Evolutionary conservation across 1,139 yeast genomes (phyloP).

Genomic region (Blastobotrys apis): DNA sequence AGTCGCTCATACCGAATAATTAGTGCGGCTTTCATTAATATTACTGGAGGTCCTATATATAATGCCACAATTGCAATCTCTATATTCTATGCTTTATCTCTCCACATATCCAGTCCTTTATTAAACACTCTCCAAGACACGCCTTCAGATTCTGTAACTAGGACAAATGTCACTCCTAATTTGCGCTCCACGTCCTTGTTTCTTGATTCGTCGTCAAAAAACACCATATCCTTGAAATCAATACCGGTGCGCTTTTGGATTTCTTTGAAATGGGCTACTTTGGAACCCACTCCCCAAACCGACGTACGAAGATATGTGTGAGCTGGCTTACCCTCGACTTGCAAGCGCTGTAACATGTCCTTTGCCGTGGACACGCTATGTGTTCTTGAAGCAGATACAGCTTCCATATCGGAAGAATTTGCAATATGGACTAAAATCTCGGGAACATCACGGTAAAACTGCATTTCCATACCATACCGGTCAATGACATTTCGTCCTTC

Average conservation of each 20-base stretch:
- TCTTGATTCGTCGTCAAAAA: constrained; percentile 67
- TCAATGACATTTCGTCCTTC: constrained; percentile 39
- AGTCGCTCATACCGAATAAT: no score
- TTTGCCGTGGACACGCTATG: constrained; percentile 59
- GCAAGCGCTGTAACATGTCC: constrained; percentile 47
- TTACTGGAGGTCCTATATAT: no score
- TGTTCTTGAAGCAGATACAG: constrained; percentile 67
- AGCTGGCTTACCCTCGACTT: constrained; percentile 48
- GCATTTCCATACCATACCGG: constrained; percentile 45
- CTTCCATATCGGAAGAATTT: constrained; percentile 40
- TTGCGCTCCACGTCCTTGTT: constrained; percentile 56
- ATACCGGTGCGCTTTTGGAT: constrained; percentile 48
- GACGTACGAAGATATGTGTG: constrained; percentile 46
- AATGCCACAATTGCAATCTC: no score
- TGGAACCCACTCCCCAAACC: constrained; percentile 69
- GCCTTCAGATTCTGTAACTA: constrained; percentile 47
- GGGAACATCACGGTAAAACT: constrained; percentile 59
- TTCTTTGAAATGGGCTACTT: constrained; percentile 51
- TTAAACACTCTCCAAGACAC: constrained; percentile 48
- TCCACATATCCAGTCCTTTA: constrained; percentile 22
- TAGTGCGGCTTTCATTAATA: no score
- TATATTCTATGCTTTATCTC: constrained; percentile 12
- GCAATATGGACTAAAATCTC: constrained; percentile 44
- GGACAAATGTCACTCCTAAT: constrained; percentile 58
- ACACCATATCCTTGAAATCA: constrained; percentile 47